Evolutionary conservation across 2,329 filamentous ascomycete genomes (phyloP), one percentile per base, ranked within the genome.

Genomic region (Xylaria multiplex): DNA sequence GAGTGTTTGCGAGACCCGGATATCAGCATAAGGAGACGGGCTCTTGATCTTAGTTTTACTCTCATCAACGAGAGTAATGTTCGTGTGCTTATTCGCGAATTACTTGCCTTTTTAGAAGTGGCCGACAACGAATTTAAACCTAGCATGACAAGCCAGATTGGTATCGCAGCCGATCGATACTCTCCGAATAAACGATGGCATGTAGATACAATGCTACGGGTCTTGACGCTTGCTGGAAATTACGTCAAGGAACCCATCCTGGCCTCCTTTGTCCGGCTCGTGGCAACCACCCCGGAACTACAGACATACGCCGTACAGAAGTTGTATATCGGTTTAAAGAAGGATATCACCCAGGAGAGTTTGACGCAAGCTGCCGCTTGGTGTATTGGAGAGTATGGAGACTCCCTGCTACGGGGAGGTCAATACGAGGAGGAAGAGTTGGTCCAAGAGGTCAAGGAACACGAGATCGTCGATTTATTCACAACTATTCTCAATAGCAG

Each of bases 111-210:
- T 85, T 81, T 99, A 64, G 96, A 99, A 79, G 93, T 97, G 58
- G 95, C 96, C 61, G 96, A 99, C 75, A 97, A 96, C 71, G 96
- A 99, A 79, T 99, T 99, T 83, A 99, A 99, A 82, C 93, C 96
- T 6, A 93, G 93, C 59, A 97, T 99, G 94, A 99, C 96, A 1
- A 96, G 91, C 59, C 96, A 99, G 77, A 99, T 99, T 77, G 96
- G 96, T 27, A 93, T 99, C 73, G 96, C 96, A 11, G 96, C 96
- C 6, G 96, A 99, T 79, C 90, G 95, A 71, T 99, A 93, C 79
- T 92, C 96, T 1, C 96, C 96, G 0, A 98, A 96, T 81, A 98
- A 98, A 82, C 87, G 96, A 77, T 99, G 96, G 96, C 96, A 99
- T 77, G 91, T 98, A 72, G 96, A 99, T 76, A 99, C 96, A 2